Percentiles rank a stretch among this genome's conserved stretches.
Conservation (phyloP, 352 stramenopile genomes). For the Peronospora farinosa region DNA sequence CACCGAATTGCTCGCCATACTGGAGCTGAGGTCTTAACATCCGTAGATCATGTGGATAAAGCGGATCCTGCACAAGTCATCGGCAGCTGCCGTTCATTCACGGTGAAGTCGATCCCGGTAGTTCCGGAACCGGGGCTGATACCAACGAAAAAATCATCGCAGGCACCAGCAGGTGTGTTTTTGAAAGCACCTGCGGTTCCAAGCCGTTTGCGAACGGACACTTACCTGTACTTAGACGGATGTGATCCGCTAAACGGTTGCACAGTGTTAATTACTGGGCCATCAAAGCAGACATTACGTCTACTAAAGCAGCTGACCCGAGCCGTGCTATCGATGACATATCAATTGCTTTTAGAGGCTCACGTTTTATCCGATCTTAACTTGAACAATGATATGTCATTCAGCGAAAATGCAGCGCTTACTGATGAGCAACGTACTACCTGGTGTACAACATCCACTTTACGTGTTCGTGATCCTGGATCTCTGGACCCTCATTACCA, state of each 20-base stretch:
- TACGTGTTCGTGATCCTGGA: constrained; percentile 51
- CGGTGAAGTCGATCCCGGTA: constrained; percentile 51
- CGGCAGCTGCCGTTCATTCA: constrained; percentile 61
- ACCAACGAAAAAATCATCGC: constrained; percentile 24
- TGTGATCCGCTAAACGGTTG: constrained; percentile 92
- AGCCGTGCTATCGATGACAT: constrained; percentile 89
- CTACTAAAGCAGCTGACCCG: constrained; percentile 89
- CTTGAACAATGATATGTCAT: constrained; percentile 36
- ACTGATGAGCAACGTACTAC: constrained; percentile 34
- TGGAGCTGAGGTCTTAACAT: constrained; percentile 87
- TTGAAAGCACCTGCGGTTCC: constrained; percentile 21
- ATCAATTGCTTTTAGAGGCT: constrained; percentile 94
- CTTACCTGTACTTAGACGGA: constrained; percentile 93
- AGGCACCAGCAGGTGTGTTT: constrained; percentile 26
- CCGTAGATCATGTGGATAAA: constrained; percentile 89
- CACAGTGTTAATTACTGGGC: constrained; percentile 91
- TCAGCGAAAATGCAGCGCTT: constrained; percentile 9
- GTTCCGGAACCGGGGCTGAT: constrained; percentile 34
- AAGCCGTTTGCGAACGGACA: constrained; percentile 52
- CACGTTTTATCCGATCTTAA: constrained; percentile 89
- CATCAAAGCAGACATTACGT: constrained; percentile 82
- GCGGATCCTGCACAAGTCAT: constrained; percentile 43
- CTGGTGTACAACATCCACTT: constrained; percentile 70
- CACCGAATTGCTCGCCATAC: constrained; percentile 91
- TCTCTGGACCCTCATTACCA: constrained; percentile 48